phyloP scores from a whole-genome alignment of 2,329 filamentous ascomycete genomes.

The Phialophora expanda region DNA sequence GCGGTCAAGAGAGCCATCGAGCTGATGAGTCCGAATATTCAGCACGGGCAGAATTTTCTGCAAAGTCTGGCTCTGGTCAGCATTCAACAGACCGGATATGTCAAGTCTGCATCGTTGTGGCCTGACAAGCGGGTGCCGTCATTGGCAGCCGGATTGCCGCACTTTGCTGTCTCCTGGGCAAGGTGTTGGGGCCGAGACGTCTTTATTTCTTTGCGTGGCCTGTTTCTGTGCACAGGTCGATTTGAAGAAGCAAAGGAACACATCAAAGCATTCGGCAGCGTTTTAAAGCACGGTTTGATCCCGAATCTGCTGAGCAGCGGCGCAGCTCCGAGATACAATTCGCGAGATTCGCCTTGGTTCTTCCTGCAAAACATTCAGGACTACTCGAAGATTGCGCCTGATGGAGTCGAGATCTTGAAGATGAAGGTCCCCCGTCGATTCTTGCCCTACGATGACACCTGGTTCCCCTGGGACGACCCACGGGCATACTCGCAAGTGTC shows the following conservation, averaged over 20 bases:
- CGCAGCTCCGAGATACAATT: constrained; percentile 88
- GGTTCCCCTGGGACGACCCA: constrained; percentile 80
- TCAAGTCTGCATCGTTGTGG: constrained; percentile 89
- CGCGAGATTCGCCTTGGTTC: constrained; percentile 96
- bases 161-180: constrained; percentile 93
- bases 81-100: constrained; percentile 84
- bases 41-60: constrained; percentile 83
- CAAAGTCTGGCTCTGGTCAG: constrained; percentile 90
- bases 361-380: constrained; percentile 96
- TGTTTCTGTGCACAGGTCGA: constrained; percentile 88
- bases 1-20: constrained; percentile 78
- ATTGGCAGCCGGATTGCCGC: constrained; percentile 87
- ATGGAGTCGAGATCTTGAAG: constrained; percentile 74
- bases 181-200: constrained; percentile 97
- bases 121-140: constrained; percentile 83
- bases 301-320: constrained; percentile 90
- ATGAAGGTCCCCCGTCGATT: constrained; percentile 83
- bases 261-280: constrained; percentile 91
- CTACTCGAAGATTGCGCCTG: constrained; percentile 79
- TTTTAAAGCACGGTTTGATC: constrained; percentile 98
- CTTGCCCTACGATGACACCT: constrained; percentile 92
- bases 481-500: constrained; percentile 85
- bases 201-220: constrained; percentile 90
- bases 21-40: constrained; percentile 77
- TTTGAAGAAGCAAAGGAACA: constrained; percentile 91